Evolutionary conservation across 768 basidiomycete species (phyloP), one percentile per base, ranked within the genome.

Genomic region (Hydnomerulius pinastri): DNA sequence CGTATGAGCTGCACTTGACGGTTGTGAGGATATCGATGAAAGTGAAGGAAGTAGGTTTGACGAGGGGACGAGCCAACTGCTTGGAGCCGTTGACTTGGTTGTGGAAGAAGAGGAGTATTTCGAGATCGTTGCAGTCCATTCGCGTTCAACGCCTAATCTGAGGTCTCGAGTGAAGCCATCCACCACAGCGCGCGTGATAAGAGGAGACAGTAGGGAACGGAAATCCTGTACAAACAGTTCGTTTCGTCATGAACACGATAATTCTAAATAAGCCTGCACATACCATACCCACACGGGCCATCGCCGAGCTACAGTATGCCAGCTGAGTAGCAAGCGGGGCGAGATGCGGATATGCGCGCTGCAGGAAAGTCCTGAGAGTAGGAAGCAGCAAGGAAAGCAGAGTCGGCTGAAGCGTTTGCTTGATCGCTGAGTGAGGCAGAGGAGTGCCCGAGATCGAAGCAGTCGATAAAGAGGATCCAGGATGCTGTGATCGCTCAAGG

Each of bases 301-400:
- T 97, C 1, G 94, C 93, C 15, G 85, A 83, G 7, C 93, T 85
- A 65, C 95, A 97, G 69, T 98, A 98, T 11, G 90, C 88, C 38
- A 98, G 79, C 60, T 98, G 96, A 0, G 94, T 96, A 50, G 97
- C 94, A 77, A 29, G 95, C 84, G 18, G 92, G 79, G 56, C 96
- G 77, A 20, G 90, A 73, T 17, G 87, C 62, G 12, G 86, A 73
- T 25, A 84, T 72, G 67, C 75, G 9, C 76, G 79, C 0, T 85
- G 80, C 13, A 97, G 78, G 42, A 83, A 78, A 7, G 73, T 73
- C 4, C 74, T 64, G 35, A 97, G 74, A 6, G 85, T 68, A n/a
- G 82, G 77, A 45, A 94, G 77, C 42, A 98, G 82, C 29, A 86
- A 72, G 3, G 69, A 58, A 8, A 71, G 61, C 18, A 73, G 42